Percentiles rank a stretch among this genome's conserved stretches.
phyloP scores from a whole-genome alignment of 495 filamentous ascomycete species.

The Opeltia flavorubescens region DNA sequence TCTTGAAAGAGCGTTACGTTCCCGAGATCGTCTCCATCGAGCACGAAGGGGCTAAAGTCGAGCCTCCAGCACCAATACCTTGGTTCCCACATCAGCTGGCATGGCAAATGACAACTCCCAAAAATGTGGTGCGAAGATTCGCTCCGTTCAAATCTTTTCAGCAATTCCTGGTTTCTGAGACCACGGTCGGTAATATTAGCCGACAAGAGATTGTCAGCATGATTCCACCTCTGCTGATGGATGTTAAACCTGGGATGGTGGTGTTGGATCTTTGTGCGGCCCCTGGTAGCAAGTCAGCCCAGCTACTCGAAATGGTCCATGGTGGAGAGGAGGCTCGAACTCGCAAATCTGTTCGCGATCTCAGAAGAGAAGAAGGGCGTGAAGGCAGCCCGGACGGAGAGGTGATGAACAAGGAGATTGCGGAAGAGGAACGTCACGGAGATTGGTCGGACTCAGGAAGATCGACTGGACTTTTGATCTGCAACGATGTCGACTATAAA shows the following conservation, averaged over 20 bases:
- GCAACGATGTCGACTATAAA: constrained; percentile 92
- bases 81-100: constrained; percentile 93
- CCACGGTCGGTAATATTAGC: constrained; percentile 90
- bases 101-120: constrained; percentile 93
- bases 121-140: constrained; percentile 81
- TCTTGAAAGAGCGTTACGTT: constrained; percentile 73
- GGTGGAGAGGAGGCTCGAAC: constrained; percentile 77
- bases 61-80: constrained; percentile 61
- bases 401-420: constrained; percentile 18
- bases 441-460: constrained; percentile 65
- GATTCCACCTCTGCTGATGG: constrained; percentile 92
- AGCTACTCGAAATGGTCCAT: constrained; percentile 89
- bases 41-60: constrained; percentile 65
- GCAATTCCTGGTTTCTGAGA: constrained; percentile 96
- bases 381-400: constrained; percentile 32
- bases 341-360: constrained; percentile 39
- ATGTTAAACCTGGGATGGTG: constrained; percentile 76
- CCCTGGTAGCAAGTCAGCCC: constrained; percentile 89
- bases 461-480: constrained; percentile 79
- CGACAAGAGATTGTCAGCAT: constrained; percentile 95
- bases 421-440: constrained; percentile 34
- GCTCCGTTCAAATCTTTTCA: constrained; percentile 89
- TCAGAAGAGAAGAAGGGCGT: constrained; percentile 33
- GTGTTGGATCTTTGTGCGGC: constrained; percentile 94
- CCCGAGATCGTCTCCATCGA: constrained; percentile 74